These are phyloP conservation scores for Lolium multiflorum DNA, from an alignment of 176 grass and related monocot genomes.

Conservation along the genomic window DNA sequence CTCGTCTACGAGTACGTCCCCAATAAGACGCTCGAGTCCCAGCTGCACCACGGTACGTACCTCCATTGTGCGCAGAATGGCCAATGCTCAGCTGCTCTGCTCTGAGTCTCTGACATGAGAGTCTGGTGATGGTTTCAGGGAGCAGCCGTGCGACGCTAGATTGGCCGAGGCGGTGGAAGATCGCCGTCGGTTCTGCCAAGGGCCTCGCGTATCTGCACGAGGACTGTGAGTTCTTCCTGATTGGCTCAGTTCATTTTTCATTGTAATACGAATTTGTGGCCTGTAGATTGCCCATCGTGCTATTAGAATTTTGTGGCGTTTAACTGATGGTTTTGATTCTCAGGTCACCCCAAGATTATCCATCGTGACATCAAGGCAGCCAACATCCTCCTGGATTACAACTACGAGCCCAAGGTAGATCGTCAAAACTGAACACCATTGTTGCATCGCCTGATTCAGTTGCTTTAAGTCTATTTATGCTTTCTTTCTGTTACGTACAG, in stretches of 20 bases:
- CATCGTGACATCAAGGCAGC: constrained; percentile 84
- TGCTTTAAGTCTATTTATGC: not conserved
- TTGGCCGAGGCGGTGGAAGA: too few relatives aligned
- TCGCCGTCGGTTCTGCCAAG: too few relatives aligned
- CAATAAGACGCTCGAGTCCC: too few relatives aligned
- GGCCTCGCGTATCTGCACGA: not conserved
- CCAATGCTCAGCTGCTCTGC: not conserved
- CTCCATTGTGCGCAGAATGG: not conserved
- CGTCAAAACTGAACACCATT: too few relatives aligned
- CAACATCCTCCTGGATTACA: constrained; percentile 83
- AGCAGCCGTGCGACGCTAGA: constrained; percentile 53
- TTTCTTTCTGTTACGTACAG: constrained; percentile 28
- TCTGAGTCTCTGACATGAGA: not conserved
- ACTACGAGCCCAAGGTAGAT: constrained; percentile 78
- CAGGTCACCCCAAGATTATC: constrained; percentile 91
- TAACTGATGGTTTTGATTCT: not conserved
- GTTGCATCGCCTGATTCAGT: not conserved
- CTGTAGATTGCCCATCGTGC: too few relatives aligned
- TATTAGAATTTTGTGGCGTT: not conserved
- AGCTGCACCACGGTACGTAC: constrained; percentile 60
- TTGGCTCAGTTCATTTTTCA: not conserved
- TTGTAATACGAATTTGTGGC: too few relatives aligned
- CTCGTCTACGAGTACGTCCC: too few relatives aligned
- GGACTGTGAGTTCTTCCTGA: constrained; percentile 65
- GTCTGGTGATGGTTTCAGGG: constrained; percentile 23